Evolutionary conservation across 345 rosid genomes (phyloP).

Genomic region (Sapria himalayana): DNA sequence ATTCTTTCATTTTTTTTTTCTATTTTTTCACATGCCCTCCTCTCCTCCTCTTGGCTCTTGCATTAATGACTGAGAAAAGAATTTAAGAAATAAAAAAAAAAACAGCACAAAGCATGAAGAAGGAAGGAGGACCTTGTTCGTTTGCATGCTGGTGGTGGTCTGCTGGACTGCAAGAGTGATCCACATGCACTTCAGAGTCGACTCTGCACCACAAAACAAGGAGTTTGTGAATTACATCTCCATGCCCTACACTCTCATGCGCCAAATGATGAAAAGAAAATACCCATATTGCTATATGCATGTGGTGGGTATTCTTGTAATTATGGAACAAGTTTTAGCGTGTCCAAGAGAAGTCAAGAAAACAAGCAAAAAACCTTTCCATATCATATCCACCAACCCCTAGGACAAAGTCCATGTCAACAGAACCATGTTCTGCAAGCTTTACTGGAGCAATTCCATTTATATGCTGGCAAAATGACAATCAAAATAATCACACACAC

Average conservation of each 20-base stretch:
- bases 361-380: constrained; percentile 23
- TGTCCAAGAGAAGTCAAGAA: too few species aligned
- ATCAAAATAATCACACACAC: too few species aligned
- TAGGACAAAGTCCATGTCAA: constrained; percentile 56
- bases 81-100: neutral
- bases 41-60: neutral
- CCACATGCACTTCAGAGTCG: constrained; percentile 30
- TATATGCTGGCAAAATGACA: constrained; percentile 22
- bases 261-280: too few species aligned
- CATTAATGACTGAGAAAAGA: neutral
- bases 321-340: too few species aligned
- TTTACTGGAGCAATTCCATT: constrained; percentile 46
- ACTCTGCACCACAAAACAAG: constrained; percentile 26
- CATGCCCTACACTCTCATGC: too few species aligned
- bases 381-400: constrained; percentile 71
- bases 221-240: too few species aligned
- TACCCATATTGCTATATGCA: too few species aligned
- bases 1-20: neutral
- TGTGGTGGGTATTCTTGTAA: too few species aligned
- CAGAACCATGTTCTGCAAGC: constrained; percentile 34
- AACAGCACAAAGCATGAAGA: neutral
- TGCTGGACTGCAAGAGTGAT: constrained; percentile 13
- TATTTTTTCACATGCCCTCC: neutral
- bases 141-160: constrained; percentile 20
- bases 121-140: constrained; percentile 16